Evolutionary conservation across 164 flowering plant genomes (phyloP).

Genomic region (Saururus chinensis): DNA sequence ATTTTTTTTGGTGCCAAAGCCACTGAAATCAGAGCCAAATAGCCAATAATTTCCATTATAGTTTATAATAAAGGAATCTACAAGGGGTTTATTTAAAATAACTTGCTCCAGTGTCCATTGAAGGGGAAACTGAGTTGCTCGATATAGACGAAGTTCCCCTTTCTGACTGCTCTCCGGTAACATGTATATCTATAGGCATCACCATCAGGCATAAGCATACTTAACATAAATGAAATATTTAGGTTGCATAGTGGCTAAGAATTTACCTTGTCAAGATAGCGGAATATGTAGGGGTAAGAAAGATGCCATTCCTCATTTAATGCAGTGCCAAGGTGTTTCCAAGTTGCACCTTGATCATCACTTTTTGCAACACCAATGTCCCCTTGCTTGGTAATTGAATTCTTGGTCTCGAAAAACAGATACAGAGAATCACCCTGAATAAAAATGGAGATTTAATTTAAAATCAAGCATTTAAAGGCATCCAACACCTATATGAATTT

Average conservation of each 20-base stretch:
- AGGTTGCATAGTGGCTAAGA: not conserved
- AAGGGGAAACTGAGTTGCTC: slow-evolving; percentile 66
- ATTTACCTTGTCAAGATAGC: slow-evolving; percentile 62
- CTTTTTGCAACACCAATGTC: slow-evolving; percentile 92
- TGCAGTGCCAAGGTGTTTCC: slow-evolving; percentile 81
- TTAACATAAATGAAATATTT: not conserved
- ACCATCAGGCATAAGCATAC: not conserved
- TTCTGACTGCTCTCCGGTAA: slow-evolving; percentile 82
- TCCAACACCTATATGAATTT: too few species aligned
- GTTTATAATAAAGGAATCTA: slow-evolving; percentile 62
- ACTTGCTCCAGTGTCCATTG: slow-evolving; percentile 71
- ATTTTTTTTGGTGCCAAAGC: slow-evolving; percentile 62
- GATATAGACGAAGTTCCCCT: slow-evolving; percentile 81
- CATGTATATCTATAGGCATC: slow-evolving; percentile 72
- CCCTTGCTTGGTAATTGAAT: slow-evolving; percentile 79
- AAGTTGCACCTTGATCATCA: slow-evolving; percentile 74
- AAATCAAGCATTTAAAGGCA: too few species aligned
- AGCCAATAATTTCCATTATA: slow-evolving; percentile 67
- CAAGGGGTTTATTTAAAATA: slow-evolving; percentile 65
- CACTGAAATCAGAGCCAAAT: slow-evolving; percentile 83
- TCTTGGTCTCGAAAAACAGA: slow-evolving; percentile 83
- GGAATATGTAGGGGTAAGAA: slow-evolving; percentile 79
- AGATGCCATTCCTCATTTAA: slow-evolving; percentile 97
- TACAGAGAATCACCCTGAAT: slow-evolving; percentile 63
- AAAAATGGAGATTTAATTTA: not conserved